A percentile compares a stretch with the other conserved stretches of the same genome.
Conservation (phyloP, 345 rosid species). For the Anastatica hierochuntica region DNA sequence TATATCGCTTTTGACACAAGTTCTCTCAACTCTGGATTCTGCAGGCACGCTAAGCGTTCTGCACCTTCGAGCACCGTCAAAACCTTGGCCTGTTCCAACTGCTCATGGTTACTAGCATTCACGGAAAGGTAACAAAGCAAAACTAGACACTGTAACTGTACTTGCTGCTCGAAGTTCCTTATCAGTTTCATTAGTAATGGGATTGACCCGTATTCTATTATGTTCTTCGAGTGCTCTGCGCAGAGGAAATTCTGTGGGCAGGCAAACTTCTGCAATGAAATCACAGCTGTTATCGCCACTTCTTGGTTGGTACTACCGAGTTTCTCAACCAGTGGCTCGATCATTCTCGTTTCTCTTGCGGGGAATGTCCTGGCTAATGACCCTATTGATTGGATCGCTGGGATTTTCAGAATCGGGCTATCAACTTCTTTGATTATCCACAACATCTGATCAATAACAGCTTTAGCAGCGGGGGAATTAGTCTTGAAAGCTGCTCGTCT, state of each 20-base stretch:
- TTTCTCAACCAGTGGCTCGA: conserved; percentile 50
- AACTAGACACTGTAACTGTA: conserved; percentile 46
- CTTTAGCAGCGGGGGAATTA: conserved; percentile 82
- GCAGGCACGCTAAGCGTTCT: conserved; percentile 40
- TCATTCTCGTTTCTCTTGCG: conserved; percentile 68
- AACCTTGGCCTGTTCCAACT: conserved; percentile 60
- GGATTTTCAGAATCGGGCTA: conserved; percentile 36
- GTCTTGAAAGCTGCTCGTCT: conserved; percentile 75
- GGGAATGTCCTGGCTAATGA: conserved; percentile 84
- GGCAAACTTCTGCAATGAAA: conserved; percentile 62
- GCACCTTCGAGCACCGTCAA: conserved; percentile 77
- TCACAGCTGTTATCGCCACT: conserved; percentile 65
- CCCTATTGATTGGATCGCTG: conserved; percentile 68
- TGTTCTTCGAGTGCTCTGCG: conserved; percentile 53
- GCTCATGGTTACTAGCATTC: conserved; percentile 49
- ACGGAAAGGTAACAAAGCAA: conserved; percentile 72
- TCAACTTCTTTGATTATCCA: conserved; percentile 51
- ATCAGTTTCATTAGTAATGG: conserved; percentile 54
- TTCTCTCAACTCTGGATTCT: conserved; percentile 59
- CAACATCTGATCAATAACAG: conserved; percentile 73
- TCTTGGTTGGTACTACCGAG: conserved; percentile 44
- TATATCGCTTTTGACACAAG: conserved; percentile 46
- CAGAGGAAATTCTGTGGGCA: conserved; percentile 50
- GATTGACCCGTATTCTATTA: conserved; percentile 49
- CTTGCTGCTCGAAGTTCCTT: conserved; percentile 40